A percentile compares a stretch with the other conserved stretches of the same genome.
These are phyloP conservation scores for Salix viminalis DNA, from an alignment of 345 rosid genomes.

Conservation along the genomic window DNA sequence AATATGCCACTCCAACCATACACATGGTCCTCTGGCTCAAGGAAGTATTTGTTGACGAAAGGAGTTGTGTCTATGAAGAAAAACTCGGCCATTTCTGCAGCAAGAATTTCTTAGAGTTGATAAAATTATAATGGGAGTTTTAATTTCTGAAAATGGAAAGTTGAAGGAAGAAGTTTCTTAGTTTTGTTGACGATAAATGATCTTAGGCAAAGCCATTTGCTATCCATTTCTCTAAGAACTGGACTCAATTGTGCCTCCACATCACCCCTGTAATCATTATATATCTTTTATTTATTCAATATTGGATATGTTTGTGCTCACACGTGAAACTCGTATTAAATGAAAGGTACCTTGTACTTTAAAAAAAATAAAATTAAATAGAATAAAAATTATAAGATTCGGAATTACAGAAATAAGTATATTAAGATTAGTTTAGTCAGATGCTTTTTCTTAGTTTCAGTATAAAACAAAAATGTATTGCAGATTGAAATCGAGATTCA, in stretches of 20 bases:
- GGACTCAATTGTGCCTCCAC: conserved; percentile 57
- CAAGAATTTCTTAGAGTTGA: no score
- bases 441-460: no score
- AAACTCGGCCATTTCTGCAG: conserved; percentile 45
- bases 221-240: conserved; percentile 31
- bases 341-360: no score
- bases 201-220: conserved; percentile 53
- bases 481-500: no score
- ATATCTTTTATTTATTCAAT: conserved; percentile 16
- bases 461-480: no score
- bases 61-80: conserved; percentile 71
- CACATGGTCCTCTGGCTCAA: conserved; percentile 28
- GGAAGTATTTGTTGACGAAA: conserved; percentile 51
- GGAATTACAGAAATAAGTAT: no score
- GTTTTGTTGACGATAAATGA: conserved; percentile 31
- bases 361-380: no score
- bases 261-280: conserved; percentile 58
- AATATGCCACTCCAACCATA: conserved; percentile 60
- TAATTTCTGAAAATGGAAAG: background rate
- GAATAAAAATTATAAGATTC: no score
- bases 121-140: background rate
- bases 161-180: background rate
- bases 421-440: no score
- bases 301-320: no score
- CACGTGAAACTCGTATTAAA: no score